Evolutionary conservation across 352 stramenopile genomes (phyloP), one percentile per base, ranked within the genome.

Genomic region (Phytopythium sindhum): DNA sequence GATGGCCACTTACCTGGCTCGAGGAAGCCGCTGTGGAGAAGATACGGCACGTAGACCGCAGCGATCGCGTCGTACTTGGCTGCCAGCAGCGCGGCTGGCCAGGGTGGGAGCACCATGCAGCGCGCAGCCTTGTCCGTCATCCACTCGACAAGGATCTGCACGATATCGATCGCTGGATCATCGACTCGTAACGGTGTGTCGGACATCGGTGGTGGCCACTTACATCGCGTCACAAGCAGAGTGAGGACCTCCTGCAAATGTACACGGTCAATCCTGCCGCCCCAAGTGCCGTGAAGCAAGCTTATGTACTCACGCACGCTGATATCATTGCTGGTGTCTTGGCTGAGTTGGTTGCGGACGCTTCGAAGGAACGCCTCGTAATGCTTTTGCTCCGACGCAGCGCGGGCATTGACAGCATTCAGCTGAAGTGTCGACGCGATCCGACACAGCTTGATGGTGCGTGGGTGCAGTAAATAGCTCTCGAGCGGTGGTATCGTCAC

Each of bases 351-450:
- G 19, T 8, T 24, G 45, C 23, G 50, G 10, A 82, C 28, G 19
- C 67, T 64, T 24, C 56, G 47, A 17, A 86, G 47, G 53, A 84
- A 82, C 10, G 23, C 44, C 6, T 42, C 19, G 28, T 81, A 84
- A 12, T 61, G 65, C 28, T 74, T 54, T 6, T 53, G 42, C 19
- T 72, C 52, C 9, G 59, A 21, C 31, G 64, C 39, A 28, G 64
- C 65, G 37, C 67, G 71, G 44, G 74, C 73, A 63, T 76, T 72
- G 21, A 80, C 56, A 33, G 67, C 69, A 63, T 83, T 84, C 33
- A 68, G 67, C 44, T 84, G 73, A 21, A 86, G 64, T 2, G 68
- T 72, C 35, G 73, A 73, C 17, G 71, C 78, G 50, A 86, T 63
- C 1, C 65, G 41, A 26, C 64, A 64, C 26, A 84, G 57, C 26